Percentiles rank a stretch among this genome's conserved stretches.
Conservation (phyloP, 495 filamentous ascomycete genomes). For the Bacidia gigantensis region DNA sequence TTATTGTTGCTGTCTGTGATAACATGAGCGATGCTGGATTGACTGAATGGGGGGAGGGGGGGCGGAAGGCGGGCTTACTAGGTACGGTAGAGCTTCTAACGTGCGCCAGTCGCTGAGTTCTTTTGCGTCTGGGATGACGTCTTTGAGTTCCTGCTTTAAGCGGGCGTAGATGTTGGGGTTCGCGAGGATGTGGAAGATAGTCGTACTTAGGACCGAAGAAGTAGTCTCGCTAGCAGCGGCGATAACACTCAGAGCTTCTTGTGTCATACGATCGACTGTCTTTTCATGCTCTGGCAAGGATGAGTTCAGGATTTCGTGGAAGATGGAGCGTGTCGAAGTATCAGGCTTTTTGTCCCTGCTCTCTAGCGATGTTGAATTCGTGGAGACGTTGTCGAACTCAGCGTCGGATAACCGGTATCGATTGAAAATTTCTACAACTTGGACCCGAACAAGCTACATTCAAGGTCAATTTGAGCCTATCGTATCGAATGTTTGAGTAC, state of each 20-base stretch:
- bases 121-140: conserved; percentile 15
- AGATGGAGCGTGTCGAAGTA: not conserved
- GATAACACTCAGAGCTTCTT: conserved; percentile 32
- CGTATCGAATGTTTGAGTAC: no score
- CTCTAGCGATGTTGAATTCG: not conserved
- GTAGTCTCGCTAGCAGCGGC: conserved; percentile 36
- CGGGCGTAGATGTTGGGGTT: conserved; percentile 14
- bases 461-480: not conserved
- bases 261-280: conserved; percentile 20
- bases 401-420: not conserved
- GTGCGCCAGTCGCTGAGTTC: conserved; percentile 12
- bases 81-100: conserved; percentile 26
- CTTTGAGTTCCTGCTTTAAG: conserved; percentile 17
- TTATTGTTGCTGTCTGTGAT: conserved; percentile 21
- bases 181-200: conserved; percentile 16
- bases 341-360: no score
- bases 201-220: conserved; percentile 24
- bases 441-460: not conserved
- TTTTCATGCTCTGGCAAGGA: conserved; percentile 9
- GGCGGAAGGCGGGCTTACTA: conserved; percentile 10
- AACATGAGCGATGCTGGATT: not conserved
- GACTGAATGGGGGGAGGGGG: not conserved
- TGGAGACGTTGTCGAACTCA: not conserved
- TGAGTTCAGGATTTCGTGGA: not conserved
- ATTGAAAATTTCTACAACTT: not conserved